phyloP scores from a whole-genome alignment of 116 monocot genomes.

The Zostera marina region DNA sequence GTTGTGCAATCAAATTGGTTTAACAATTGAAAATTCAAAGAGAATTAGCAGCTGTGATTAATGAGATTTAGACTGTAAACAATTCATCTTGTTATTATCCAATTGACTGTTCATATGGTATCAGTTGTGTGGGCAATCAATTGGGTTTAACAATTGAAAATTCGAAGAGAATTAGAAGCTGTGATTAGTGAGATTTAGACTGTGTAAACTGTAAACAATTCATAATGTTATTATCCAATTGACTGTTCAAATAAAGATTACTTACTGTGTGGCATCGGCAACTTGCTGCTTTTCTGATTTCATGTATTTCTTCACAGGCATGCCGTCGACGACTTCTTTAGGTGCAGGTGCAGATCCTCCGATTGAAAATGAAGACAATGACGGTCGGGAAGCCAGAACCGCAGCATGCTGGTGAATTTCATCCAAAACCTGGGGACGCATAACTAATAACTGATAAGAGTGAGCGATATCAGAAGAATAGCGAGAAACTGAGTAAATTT shows the following conservation, averaged over 20 bases:
- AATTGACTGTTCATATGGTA: too few species aligned
- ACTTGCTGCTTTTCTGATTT: slow-evolving; percentile 27
- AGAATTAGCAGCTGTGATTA: too few species aligned
- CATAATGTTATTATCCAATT: too few species aligned
- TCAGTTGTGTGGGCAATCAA: too few species aligned
- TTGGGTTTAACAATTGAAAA: too few species aligned
- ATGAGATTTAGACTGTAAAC: too few species aligned
- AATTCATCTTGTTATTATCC: too few species aligned
- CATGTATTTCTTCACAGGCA: slow-evolving; percentile 48
- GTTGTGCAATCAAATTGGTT: too few species aligned
- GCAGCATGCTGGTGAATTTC: slow-evolving; percentile 95
- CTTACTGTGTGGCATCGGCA: slow-evolving; percentile 72
- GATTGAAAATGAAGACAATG: slow-evolving; percentile 33
- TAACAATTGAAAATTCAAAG: too few species aligned
- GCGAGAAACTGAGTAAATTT: neutral
- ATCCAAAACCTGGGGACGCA: slow-evolving; percentile 55
- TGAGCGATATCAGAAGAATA: neutral
- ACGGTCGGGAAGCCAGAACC: slow-evolving; percentile 56
- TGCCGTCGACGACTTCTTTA: slow-evolving; percentile 65
- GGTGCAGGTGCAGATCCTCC: slow-evolving; percentile 87
- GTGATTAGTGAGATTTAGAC: too few species aligned
- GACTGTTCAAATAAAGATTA: neutral
- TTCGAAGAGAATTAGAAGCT: too few species aligned
- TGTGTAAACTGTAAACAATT: too few species aligned
- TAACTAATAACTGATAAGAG: neutral